Base-by-base conservation (phyloP, 345 rosid species). In the Erysimum cheiranthoides region DNA sequence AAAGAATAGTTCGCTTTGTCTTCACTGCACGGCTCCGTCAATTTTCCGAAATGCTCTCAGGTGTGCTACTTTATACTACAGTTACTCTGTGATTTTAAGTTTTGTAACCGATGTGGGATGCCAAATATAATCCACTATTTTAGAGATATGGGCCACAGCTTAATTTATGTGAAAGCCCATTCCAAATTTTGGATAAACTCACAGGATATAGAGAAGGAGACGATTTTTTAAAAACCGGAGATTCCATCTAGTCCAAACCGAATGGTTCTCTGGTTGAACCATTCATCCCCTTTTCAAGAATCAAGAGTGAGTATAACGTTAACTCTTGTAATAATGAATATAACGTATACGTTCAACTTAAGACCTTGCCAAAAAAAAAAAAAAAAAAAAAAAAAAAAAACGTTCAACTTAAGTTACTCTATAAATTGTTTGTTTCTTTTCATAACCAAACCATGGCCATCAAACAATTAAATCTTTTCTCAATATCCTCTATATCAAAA, bases 1-100 rank as follows among this genome's bases (percentile, higher is more conserved):
- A 81, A 86, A 84, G 88, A 84, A 81, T 76, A 81, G 68, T 78
- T 80, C 78, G 79, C 79, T 75, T 18, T 75, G 82, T 17, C 30
- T 36, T 65, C 67, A 73, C 59, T 62, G 69, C 80, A 58, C 60
- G 49, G 70, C 66, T 75, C 56, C 73, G 13, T 69, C 11, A 32
- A 0, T 3, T 1, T 10, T 2, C 1, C 25, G 1, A 21, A 21
- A 3, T 0, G 10, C 10, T 47, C 5, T 21, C 1, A 21, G 25
- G 25, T 21, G 25, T 21, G 25, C 25, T n/a, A n/a, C 25, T 21
- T 21, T 21, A 21, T 47, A 47, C 52, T 47, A 2, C 4, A 16
- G 1, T 17, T 8, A 47, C 25, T 16, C 25, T 16, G 10, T 47
- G 32, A 3, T 16, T 2, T 0, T 16, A 25, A 47, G 25, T 17